These are phyloP conservation scores for Lentinus tigrinus DNA, from an alignment of 768 basidiomycete genomes.

Conservation along the genomic window DNA sequence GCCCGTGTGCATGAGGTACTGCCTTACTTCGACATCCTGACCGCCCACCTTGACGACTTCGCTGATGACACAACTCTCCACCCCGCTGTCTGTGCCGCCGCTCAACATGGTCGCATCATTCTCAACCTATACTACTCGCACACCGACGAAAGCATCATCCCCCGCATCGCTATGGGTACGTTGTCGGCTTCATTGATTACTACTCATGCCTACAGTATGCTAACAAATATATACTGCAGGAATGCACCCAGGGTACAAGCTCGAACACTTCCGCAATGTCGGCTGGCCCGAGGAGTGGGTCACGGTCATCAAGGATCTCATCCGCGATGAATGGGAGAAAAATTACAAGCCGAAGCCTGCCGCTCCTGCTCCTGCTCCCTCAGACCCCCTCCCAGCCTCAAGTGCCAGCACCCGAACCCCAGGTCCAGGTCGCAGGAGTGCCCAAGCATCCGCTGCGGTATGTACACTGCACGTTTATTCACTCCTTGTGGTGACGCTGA, in stretches of 20 bases:
- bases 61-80: conserved; percentile 12
- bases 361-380: too few relatives aligned
- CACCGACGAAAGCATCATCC: conserved; percentile 27
- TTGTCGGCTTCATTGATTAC: conserved; percentile 23
- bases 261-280: conserved; percentile 24
- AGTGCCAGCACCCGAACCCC: too few relatives aligned
- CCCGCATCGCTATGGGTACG: conserved; percentile 28
- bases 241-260: conserved; percentile 28
- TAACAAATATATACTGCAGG: conserved; percentile 16
- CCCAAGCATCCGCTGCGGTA: too few relatives aligned
- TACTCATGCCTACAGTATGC: not conserved
- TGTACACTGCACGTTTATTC: too few relatives aligned
- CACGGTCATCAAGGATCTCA: conserved; percentile 16
- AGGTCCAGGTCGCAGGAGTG: too few relatives aligned
- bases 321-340: conserved; percentile 19
- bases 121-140: conserved; percentile 31
- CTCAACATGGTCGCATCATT: conserved; percentile 15
- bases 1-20: conserved; percentile 31
- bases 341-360: conserved; percentile 20
- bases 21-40: conserved; percentile 29
- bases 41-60: conserved; percentile 19
- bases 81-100: conserved; percentile 22
- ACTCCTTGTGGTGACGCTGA: too few relatives aligned
- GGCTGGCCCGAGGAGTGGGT: conserved; percentile 31
- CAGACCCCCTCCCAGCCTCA: too few relatives aligned